Evolutionary conservation across 129 eudicot genomes (phyloP).

Genomic region (sunflower (Helianthus annuus)): DNA sequence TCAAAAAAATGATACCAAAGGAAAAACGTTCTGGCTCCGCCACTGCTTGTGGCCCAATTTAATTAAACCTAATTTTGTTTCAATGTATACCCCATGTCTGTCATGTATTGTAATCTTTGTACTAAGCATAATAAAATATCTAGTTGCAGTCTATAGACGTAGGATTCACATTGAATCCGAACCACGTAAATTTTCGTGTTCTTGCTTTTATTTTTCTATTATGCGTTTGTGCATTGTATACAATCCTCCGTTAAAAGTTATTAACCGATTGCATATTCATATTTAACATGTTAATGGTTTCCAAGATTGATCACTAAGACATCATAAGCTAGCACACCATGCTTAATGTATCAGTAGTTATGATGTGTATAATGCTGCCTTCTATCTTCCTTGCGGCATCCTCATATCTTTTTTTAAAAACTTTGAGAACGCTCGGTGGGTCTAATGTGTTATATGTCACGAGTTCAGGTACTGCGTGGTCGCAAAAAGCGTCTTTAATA

Average conservation of each 20-base stretch:
- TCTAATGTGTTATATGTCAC: slow-evolving; percentile 15
- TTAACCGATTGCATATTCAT: not conserved
- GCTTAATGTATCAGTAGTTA: not conserved
- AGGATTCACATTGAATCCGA: no score
- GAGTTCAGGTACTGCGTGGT: slow-evolving; percentile 61
- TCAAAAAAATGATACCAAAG: no score
- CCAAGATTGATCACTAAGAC: not conserved
- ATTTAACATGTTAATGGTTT: slow-evolving; percentile 1
- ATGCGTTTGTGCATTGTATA: not conserved
- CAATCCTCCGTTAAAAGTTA: not conserved
- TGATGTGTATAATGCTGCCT: not conserved
- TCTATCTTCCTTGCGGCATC: slow-evolving; percentile 6
- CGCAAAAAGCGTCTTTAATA: slow-evolving; percentile 67
- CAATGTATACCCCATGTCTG: no score
- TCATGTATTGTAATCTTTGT: no score
- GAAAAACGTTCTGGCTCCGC: no score
- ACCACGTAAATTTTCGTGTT: no score
- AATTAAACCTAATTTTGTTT: no score
- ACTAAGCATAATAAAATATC: no score
- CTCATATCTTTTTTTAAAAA: slow-evolving; percentile 1
- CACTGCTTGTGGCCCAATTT: no score
- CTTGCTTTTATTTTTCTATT: no score
- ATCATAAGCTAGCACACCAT: slow-evolving; percentile 15
- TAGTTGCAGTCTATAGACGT: no score
- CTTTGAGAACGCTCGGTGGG: slow-evolving; percentile 7